phyloP scores from a whole-genome alignment of 2,329 filamentous ascomycete genomes.

The Paramyrothecium roridum region DNA sequence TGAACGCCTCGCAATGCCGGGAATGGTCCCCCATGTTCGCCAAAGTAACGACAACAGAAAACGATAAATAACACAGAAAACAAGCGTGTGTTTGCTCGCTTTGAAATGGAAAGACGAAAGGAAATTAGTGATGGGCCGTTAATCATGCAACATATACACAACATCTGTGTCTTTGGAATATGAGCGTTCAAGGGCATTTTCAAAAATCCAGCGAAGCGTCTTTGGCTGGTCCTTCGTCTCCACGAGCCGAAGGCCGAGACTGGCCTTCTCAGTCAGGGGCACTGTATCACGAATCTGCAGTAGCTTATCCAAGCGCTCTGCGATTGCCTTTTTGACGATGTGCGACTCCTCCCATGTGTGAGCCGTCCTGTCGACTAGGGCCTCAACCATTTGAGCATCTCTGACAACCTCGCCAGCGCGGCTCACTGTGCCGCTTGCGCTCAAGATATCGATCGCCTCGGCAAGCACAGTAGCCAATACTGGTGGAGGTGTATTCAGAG shows the following conservation, averaged over 20 bases:
- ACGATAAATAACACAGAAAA: too few species aligned
- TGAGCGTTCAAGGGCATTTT: neutral
- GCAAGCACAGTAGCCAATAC: constrained; percentile 61
- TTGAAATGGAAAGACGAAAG: neutral
- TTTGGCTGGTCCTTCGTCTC: neutral
- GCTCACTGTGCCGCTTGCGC: constrained; percentile 52
- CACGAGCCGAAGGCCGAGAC: neutral
- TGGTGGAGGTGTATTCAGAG: constrained; percentile 48
- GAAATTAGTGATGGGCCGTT: neutral
- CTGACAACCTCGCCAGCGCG: constrained; percentile 50
- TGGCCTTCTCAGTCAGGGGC: neutral
- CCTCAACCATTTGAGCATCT: constrained; percentile 49
- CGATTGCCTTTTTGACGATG: neutral
- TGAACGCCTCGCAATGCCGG: too few species aligned
- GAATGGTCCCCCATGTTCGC: too few species aligned
- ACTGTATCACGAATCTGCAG: neutral
- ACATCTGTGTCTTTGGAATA: neutral
- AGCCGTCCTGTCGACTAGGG: constrained; percentile 53
- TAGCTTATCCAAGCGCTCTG: neutral
- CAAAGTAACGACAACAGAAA: too few species aligned
- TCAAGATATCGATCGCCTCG: constrained; percentile 64
- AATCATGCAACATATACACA: neutral
- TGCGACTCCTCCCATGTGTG: constrained; percentile 54
- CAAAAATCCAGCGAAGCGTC: neutral
- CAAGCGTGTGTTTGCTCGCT: neutral